phyloP scores from a whole-genome alignment of 2,329 filamentous ascomycete species.

The Exophiala aquamarina region DNA sequence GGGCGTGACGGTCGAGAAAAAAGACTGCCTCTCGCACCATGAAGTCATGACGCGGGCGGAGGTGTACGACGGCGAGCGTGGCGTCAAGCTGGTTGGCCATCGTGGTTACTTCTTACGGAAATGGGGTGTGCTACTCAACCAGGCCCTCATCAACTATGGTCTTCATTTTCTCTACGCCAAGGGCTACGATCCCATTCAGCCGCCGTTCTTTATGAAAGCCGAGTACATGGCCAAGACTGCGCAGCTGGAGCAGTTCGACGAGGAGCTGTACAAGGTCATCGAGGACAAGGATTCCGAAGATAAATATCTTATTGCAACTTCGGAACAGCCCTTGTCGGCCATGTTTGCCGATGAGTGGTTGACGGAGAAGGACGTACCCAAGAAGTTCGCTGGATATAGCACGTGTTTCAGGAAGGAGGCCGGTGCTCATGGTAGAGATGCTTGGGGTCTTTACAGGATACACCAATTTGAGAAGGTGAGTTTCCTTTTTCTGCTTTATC shows the following conservation, averaged over 20 bases:
- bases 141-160: conserved; percentile 92
- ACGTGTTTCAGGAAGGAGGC: conserved; percentile 97
- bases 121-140: conserved; percentile 88
- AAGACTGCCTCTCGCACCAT: conserved; percentile 82
- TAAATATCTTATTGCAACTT: conserved; percentile 81
- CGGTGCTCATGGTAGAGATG: conserved; percentile 85
- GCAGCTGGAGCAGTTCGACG: conserved; percentile 94
- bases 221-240: conserved; percentile 98
- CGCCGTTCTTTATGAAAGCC: conserved; percentile 91
- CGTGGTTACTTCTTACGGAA: conserved; percentile 88
- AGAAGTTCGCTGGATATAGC: conserved; percentile 89
- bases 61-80: conserved; percentile 89
- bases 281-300: conserved; percentile 84
- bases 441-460: conserved; percentile 97
- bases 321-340: conserved; percentile 91
- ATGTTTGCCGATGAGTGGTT: conserved; percentile 95
- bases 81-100: conserved; percentile 91
- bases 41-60: conserved; percentile 86
- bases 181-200: conserved; percentile 79
- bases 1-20: conserved; percentile 71
- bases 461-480: conserved; percentile 92
- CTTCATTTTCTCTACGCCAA: conserved; percentile 80
- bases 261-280: conserved; percentile 93
- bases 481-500: background rate
- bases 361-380: conserved; percentile 76